A percentile compares a stretch with the other conserved stretches of the same genome.
These are phyloP conservation scores for Graphilbum fragrans DNA, from an alignment of 2,329 filamentous ascomycete species.

Conservation along the genomic window DNA sequence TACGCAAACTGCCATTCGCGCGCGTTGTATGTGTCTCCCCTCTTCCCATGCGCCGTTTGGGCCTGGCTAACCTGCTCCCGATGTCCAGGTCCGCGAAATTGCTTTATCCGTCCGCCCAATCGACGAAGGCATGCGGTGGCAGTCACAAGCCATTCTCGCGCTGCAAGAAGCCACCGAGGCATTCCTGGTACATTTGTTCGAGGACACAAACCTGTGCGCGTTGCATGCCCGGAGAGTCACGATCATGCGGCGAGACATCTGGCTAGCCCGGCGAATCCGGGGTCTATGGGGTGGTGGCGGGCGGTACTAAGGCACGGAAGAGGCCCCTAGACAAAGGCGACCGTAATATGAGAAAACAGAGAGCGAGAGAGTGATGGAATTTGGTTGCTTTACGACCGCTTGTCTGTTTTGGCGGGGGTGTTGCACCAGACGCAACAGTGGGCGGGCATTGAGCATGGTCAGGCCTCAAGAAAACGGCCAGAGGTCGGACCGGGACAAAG, in stretches of 20 bases:
- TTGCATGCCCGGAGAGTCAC: slow-evolving; percentile 95
- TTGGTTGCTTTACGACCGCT: too few species aligned
- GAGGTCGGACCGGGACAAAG: too few species aligned
- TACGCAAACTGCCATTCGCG: slow-evolving; percentile 70
- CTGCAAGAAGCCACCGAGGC: slow-evolving; percentile 94
- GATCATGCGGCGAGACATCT: slow-evolving; percentile 97
- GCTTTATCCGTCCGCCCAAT: slow-evolving; percentile 50
- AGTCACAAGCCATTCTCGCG: slow-evolving; percentile 86
- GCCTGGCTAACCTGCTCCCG: background rate
- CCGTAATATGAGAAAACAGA: too few species aligned
- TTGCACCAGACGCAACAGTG: too few species aligned
- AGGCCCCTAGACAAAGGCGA: too few species aligned
- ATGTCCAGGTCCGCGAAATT: slow-evolving; percentile 55
- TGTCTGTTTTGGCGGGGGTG: too few species aligned
- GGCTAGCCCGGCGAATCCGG: slow-evolving; percentile 71
- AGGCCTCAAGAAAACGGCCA: too few species aligned
- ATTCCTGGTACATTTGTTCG: slow-evolving; percentile 91
- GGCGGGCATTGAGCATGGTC: too few species aligned
- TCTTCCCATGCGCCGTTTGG: too few species aligned
- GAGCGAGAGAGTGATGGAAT: too few species aligned
- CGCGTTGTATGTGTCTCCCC: slow-evolving; percentile 43
- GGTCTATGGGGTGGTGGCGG: slow-evolving; percentile 63
- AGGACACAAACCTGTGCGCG: slow-evolving; percentile 90
- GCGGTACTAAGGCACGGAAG: slow-evolving; percentile 21
- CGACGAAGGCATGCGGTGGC: slow-evolving; percentile 74